Base-by-base conservation (phyloP, 805 yeast species). In the Metschnikowia amazonensis region DNA sequence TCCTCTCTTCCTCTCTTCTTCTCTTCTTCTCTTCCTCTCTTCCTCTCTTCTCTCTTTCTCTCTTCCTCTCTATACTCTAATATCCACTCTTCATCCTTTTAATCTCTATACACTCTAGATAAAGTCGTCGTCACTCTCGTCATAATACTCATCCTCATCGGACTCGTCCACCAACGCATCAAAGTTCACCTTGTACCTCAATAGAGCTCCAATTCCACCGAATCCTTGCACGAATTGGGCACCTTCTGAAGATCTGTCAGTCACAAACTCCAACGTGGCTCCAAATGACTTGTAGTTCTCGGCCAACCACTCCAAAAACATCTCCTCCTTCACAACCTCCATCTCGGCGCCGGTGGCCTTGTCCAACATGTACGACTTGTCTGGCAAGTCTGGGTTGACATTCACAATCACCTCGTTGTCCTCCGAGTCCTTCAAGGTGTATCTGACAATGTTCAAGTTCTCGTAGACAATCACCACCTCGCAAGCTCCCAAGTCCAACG, bases 171-270 rank as follows among this genome's bases (percentile, higher is more conserved):
- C 86, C 64, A 94, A 79, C 75, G 89, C 97, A 67, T 94, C 99
- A 61, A 94, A 94, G 74, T 94, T 94, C 58, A 94, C 94, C 71
- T 89, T 89, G 72, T 94, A 94, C 74, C 99, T 89, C 66, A 94
- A 75, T 59, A 94, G 66, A 47, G 97, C 97, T 67, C 99, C 99
- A 56, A 94, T 80, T 73, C 99, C 99, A 85, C 99, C 99, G 64
- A 94, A 94, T 49, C 99, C 99, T 59, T 82, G 84, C 49, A 86
- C 95, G 69, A 94, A 94, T 75, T 94, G 99, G 37, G 98, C 95
- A 76, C 99, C 99, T 72, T 94, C 99, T 36, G 95, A 84, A 18
- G 96, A 86, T 72, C 89, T 83, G 74, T 94, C 98, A 42, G 97
- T 87, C 57, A 94, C 96, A 59, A 94, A 94, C 74, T 94, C 99